phyloP scores from a whole-genome alignment of 305 asterid species.

The Fraxinus platypoda region DNA sequence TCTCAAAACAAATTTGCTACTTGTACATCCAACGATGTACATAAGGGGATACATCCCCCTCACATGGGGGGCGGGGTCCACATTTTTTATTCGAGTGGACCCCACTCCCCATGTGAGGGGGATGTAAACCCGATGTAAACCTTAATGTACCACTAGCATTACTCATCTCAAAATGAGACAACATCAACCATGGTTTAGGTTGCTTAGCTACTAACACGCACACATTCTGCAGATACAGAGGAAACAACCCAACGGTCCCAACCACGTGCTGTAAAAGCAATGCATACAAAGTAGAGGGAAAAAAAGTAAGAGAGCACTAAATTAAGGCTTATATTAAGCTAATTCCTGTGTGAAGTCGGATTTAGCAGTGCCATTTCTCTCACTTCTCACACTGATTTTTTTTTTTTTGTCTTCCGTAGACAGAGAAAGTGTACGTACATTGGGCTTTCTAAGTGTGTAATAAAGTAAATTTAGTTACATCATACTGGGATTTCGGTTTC shows the following conservation, averaged over 20 bases:
- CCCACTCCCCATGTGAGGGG: no score
- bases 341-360: conserved; percentile 30
- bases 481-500: conserved; percentile 19
- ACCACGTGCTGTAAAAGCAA: conserved; percentile 49
- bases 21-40: no score
- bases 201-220: conserved; percentile 3
- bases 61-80: no score
- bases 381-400: neutral
- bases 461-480: conserved; percentile 10
- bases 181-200: neutral
- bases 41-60: no score
- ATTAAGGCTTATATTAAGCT: conserved; percentile 52
- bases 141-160: no score
- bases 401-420: neutral
- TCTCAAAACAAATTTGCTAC: no score
- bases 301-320: conserved; percentile 16
- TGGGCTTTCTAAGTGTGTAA: neutral
- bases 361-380: conserved; percentile 43
- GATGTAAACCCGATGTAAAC: no score
- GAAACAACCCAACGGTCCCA: conserved; percentile 62
- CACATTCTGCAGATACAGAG: conserved; percentile 50
- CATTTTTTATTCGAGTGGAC: no score
- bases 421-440: neutral
- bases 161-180: neutral
- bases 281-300: conserved; percentile 10